These are phyloP conservation scores for Hypoxylon sp. DNA, from an alignment of 2,329 filamentous ascomycete genomes.

Conservation along the genomic window DNA sequence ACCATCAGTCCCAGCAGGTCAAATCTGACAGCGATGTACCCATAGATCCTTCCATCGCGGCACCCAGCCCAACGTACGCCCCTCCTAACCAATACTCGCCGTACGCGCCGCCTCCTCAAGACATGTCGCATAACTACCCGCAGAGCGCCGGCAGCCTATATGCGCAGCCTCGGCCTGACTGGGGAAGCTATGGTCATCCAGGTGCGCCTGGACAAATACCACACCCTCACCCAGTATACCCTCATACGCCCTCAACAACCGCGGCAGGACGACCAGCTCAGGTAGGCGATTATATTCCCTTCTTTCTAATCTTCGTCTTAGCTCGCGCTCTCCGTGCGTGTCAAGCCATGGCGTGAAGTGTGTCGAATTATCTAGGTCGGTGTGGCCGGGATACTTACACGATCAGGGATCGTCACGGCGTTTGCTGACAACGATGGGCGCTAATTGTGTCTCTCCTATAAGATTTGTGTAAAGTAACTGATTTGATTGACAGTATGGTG, in stretches of 20 bases:
- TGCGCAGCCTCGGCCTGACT: conserved; percentile 80
- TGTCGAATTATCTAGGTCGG: conserved; percentile 1
- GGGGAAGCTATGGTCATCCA: conserved; percentile 75
- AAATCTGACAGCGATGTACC: conserved; percentile 97
- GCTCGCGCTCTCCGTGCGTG: background rate
- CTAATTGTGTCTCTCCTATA: conserved; percentile 37
- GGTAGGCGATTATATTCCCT: conserved; percentile 62
- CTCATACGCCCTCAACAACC: conserved; percentile 69
- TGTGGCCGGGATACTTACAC: background rate
- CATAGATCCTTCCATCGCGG: conserved; percentile 99
- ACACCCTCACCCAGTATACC: conserved; percentile 68
- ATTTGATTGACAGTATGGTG: conserved; percentile 57
- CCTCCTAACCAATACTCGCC: conserved; percentile 88
- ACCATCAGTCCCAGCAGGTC: conserved; percentile 81
- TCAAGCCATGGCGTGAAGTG: background rate
- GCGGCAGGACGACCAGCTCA: conserved; percentile 71
- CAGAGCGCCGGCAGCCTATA: conserved; percentile 76
- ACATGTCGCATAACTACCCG: conserved; percentile 85
- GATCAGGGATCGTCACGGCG: background rate
- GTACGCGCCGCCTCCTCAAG: conserved; percentile 85
- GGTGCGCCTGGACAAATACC: conserved; percentile 61
- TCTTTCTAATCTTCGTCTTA: background rate
- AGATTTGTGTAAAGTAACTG: conserved; percentile 50
- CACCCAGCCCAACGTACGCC: conserved; percentile 91
- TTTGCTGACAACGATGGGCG: conserved; percentile 13